phyloP scores from a whole-genome alignment of 495 filamentous ascomycete genomes.

The Penicillium longicatenatum region DNA sequence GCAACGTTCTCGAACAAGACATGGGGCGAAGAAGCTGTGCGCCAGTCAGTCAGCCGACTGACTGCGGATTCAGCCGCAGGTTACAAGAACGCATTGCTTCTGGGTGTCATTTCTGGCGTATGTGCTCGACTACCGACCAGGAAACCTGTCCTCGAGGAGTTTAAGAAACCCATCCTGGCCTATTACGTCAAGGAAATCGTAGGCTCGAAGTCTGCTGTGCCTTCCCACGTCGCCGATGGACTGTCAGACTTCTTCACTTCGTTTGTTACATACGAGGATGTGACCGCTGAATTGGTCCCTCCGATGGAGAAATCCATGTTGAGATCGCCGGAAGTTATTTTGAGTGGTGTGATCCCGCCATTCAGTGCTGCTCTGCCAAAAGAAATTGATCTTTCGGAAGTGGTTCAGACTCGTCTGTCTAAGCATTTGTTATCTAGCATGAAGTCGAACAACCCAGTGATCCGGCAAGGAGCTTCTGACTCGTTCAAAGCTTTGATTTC shows the following conservation, averaged over 20 bases:
- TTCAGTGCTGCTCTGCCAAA: slow-evolving; percentile 68
- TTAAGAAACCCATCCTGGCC: slow-evolving; percentile 69
- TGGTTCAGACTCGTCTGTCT: slow-evolving; percentile 67
- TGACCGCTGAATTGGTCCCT: slow-evolving; percentile 74
- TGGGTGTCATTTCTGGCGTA: slow-evolving; percentile 86
- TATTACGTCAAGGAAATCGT: slow-evolving; percentile 88
- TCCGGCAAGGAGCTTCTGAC: slow-evolving; percentile 72
- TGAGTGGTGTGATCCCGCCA: slow-evolving; percentile 71
- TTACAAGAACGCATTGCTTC: slow-evolving; percentile 68
- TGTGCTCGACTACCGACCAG: slow-evolving; percentile 65
- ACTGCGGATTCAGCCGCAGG: slow-evolving; percentile 61
- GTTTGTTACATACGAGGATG: slow-evolving; percentile 74
- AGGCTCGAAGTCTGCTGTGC: slow-evolving; percentile 71
- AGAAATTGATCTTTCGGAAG: slow-evolving; percentile 72
- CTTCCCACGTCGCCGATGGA: slow-evolving; percentile 69
- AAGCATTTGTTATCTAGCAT: slow-evolving; percentile 85
- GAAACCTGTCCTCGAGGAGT: slow-evolving; percentile 58
- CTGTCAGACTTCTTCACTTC: slow-evolving; percentile 80
- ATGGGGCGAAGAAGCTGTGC: slow-evolving; percentile 60
- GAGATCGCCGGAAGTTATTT: slow-evolving; percentile 84
- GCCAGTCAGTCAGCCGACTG: slow-evolving; percentile 63
- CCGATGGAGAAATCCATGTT: slow-evolving; percentile 85
- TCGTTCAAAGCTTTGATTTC: slow-evolving; percentile 67
- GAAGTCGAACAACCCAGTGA: slow-evolving; percentile 80
- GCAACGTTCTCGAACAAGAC: slow-evolving; percentile 62